Conservation (phyloP, 768 basidiomycete species). For the Lactarius indigo region DNA sequence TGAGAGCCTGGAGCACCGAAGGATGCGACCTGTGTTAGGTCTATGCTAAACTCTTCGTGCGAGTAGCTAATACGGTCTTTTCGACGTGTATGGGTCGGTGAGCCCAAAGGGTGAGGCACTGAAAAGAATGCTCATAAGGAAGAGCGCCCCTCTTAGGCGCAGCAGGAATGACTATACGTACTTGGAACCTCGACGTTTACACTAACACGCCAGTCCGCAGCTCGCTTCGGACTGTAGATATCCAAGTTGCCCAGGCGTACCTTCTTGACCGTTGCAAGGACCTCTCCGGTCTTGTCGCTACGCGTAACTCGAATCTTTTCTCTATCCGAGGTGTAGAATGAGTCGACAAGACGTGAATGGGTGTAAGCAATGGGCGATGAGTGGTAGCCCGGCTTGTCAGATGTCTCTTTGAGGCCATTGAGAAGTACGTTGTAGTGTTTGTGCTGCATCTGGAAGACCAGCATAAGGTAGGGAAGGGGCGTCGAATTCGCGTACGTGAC, state of each 20-base stretch:
- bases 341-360: slow-evolving; percentile 77
- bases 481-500: slow-evolving; percentile 31
- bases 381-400: slow-evolving; percentile 48
- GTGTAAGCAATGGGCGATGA: slow-evolving; percentile 64
- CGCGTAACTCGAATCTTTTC: slow-evolving; percentile 80
- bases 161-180: slow-evolving; percentile 36
- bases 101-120: slow-evolving; percentile 69
- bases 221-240: slow-evolving; percentile 74
- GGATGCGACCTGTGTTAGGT: slow-evolving; percentile 88
- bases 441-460: slow-evolving; percentile 68
- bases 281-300: slow-evolving; percentile 67
- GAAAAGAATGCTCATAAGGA: not conserved
- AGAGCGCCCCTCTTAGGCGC: not conserved
- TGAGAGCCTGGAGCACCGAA: slow-evolving; percentile 44
- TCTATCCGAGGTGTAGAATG: slow-evolving; percentile 56
- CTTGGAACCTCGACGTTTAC: slow-evolving; percentile 90
- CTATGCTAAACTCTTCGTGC: slow-evolving; percentile 90
- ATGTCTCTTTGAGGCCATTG: slow-evolving; percentile 70
- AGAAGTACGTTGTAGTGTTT: slow-evolving; percentile 80
- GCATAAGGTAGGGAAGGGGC: slow-evolving; percentile 2
- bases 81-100: slow-evolving; percentile 55
- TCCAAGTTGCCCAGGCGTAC: slow-evolving; percentile 84
- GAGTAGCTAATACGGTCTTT: slow-evolving; percentile 93
- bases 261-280: slow-evolving; percentile 73
- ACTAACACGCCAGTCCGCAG: slow-evolving; percentile 90